Conservation (phyloP, 2,329 filamentous ascomycete species). For the Aaosphaeria arxii region DNA sequence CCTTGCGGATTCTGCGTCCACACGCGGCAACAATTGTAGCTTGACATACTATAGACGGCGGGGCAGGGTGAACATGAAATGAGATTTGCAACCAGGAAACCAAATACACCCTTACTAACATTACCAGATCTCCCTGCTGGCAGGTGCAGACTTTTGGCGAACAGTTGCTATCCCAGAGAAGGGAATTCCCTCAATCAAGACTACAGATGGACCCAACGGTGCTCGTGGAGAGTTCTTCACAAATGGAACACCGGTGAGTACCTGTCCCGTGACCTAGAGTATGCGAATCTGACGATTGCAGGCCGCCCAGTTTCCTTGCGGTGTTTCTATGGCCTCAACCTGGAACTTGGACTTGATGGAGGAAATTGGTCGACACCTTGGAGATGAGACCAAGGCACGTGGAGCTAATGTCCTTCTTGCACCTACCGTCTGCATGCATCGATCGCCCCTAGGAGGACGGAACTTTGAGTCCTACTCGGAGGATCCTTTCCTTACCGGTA, state of each 20-base stretch:
- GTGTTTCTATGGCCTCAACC: slow-evolving; percentile 73
- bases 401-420: slow-evolving; percentile 72
- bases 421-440: slow-evolving; percentile 78
- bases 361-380: slow-evolving; percentile 68
- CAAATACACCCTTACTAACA: too few relatives aligned
- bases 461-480: slow-evolving; percentile 88
- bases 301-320: slow-evolving; percentile 76
- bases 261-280: slow-evolving; percentile 11
- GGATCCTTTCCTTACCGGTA: slow-evolving; percentile 74
- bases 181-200: slow-evolving; percentile 62
- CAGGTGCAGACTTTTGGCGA: slow-evolving; percentile 67
- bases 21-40: too few relatives aligned
- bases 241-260: slow-evolving; percentile 39
- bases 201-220: slow-evolving; percentile 69
- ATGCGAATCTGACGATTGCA: slow-evolving; percentile 29
- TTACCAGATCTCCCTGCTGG: slow-evolving; percentile 27
- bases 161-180: slow-evolving; percentile 59
- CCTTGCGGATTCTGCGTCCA: too few relatives aligned
- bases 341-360: slow-evolving; percentile 72
- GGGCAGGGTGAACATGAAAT: too few relatives aligned
- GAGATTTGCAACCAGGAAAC: too few relatives aligned
- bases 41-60: too few relatives aligned
- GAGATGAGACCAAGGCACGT: slow-evolving; percentile 68
- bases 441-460: slow-evolving; percentile 77
- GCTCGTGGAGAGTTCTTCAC: slow-evolving; percentile 68